A percentile compares a stretch with the other conserved stretches of the same genome.
phyloP scores from a whole-genome alignment of 2,329 filamentous ascomycete genomes.

The Thielaviopsis populi region DNA sequence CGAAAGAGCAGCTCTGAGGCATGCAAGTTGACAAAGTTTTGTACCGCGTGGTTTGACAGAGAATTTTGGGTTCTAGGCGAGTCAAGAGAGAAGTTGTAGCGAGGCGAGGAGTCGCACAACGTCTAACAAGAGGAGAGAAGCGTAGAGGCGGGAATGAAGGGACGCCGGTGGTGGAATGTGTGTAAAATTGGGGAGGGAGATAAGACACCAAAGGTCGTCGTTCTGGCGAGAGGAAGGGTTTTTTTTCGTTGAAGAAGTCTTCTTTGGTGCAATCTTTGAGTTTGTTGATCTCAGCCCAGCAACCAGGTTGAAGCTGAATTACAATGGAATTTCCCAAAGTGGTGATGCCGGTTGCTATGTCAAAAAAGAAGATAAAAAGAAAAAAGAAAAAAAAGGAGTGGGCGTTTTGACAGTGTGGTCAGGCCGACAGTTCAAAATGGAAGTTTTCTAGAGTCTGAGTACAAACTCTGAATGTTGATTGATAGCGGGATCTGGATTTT shows the following conservation, averaged over 20 bases:
- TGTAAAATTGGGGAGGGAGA: neutral
- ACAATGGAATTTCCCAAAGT: neutral
- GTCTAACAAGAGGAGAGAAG: neutral
- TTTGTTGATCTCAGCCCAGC: neutral
- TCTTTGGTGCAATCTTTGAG: neutral
- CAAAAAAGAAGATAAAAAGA: conserved; percentile 11
- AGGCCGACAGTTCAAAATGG: neutral
- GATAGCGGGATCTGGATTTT: neutral
- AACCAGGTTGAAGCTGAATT: neutral
- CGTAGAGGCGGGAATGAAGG: neutral
- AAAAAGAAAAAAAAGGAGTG: conserved; percentile 9
- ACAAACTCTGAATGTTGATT: neutral
- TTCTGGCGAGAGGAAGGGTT: neutral
- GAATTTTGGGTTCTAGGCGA: neutral
- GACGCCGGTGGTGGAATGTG: neutral
- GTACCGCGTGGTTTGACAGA: neutral
- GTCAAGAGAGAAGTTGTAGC: neutral
- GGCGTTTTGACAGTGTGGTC: conserved; percentile 12
- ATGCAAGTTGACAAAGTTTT: neutral
- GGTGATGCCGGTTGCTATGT: conserved; percentile 1
- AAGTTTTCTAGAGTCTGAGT: neutral
- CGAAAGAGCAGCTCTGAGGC: neutral
- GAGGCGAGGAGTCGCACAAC: neutral
- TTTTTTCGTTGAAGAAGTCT: neutral
- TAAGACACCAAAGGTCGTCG: neutral